Evolutionary conservation across 208 protist genomes (phyloP).

Genomic region (Leishmania amazonensis): DNA sequence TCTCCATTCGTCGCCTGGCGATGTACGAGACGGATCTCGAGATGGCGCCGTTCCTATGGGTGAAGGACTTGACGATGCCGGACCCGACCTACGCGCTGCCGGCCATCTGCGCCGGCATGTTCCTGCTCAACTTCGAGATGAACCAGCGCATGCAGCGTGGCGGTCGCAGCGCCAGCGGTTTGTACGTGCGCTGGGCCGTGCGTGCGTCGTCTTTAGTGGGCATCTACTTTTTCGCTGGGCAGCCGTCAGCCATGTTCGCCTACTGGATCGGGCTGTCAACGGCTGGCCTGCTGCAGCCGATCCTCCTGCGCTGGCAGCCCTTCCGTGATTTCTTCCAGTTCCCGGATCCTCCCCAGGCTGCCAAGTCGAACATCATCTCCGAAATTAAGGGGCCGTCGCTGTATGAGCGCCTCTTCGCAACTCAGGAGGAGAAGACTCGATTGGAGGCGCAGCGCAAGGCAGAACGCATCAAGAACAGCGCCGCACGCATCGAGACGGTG

Average conservation of each 20-base stretch:
- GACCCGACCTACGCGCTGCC: slow-evolving; percentile 85
- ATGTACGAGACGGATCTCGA: slow-evolving; percentile 88
- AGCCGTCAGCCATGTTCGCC: slow-evolving; percentile 86
- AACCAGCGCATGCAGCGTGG: slow-evolving; percentile 88
- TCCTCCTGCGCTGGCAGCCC: slow-evolving; percentile 84
- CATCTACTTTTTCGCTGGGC: slow-evolving; percentile 80
- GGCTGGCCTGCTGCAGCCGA: slow-evolving; percentile 79
- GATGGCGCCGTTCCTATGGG: slow-evolving; percentile 84
- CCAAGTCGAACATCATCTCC: slow-evolving; percentile 62
- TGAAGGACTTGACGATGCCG: slow-evolving; percentile 85
- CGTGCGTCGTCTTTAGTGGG: slow-evolving; percentile 62
- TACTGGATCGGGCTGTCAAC: slow-evolving; percentile 91
- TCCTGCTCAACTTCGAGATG: slow-evolving; percentile 89
- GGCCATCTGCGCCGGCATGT: slow-evolving; percentile 80
- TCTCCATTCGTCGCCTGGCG: slow-evolving; percentile 80
- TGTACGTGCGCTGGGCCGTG: slow-evolving; percentile 85
- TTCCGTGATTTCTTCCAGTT: slow-evolving; percentile 87
- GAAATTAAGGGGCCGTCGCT: slow-evolving; percentile 68
- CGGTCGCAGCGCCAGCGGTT: slow-evolving; percentile 62
- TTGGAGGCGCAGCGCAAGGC: slow-evolving; percentile 52
- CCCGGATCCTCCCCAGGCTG: slow-evolving; percentile 79
- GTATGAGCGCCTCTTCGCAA: slow-evolving; percentile 75
- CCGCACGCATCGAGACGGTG: slow-evolving; percentile 69
- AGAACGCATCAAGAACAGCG: slow-evolving; percentile 35
- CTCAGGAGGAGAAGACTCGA: slow-evolving; percentile 54